A percentile compares a stretch with the other conserved stretches of the same genome.
phyloP scores from a whole-genome alignment of 495 filamentous ascomycete species.

The Trichoderma reesei region DNA sequence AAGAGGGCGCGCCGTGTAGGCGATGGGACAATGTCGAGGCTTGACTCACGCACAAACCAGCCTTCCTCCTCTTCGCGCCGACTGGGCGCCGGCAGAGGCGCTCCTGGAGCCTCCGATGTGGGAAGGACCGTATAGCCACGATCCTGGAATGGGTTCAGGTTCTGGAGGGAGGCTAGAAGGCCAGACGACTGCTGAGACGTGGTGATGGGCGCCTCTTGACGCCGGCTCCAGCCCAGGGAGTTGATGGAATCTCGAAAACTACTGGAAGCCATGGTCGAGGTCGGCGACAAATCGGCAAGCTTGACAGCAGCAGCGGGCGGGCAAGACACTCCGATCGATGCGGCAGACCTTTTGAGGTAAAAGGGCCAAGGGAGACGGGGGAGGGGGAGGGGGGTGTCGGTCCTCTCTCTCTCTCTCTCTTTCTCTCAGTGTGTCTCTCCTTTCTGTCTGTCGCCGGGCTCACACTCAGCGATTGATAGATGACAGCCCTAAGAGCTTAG shows the following conservation, averaged over 20 bases:
- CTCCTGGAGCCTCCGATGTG: slow-evolving; percentile 71
- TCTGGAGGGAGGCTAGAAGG: slow-evolving; percentile 71
- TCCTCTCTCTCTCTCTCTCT: no score
- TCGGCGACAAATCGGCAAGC: not conserved
- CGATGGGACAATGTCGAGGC: slow-evolving; percentile 18
- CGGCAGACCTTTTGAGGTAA: not conserved
- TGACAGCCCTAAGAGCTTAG: slow-evolving; percentile 4
- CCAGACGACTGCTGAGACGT: slow-evolving; percentile 58
- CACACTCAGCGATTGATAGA: slow-evolving; percentile 1
- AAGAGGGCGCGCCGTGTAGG: slow-evolving; percentile 10
- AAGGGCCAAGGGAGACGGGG: not conserved
- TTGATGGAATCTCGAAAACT: slow-evolving; percentile 92
- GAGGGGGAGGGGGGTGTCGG: not conserved
- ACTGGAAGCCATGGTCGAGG: slow-evolving; percentile 67
- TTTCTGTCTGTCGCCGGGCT: no score
- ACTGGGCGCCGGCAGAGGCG: slow-evolving; percentile 74
- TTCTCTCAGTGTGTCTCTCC: no score
- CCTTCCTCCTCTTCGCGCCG: slow-evolving; percentile 90
- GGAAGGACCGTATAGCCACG: slow-evolving; percentile 88
- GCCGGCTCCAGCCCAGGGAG: slow-evolving; percentile 87
- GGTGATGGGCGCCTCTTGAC: slow-evolving; percentile 69
- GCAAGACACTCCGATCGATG: not conserved
- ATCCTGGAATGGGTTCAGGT: slow-evolving; percentile 79
- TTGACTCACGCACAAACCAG: slow-evolving; percentile 89
- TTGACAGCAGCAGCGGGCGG: not conserved